A percentile compares a stretch with the other conserved stretches of the same genome.
phyloP scores from a whole-genome alignment of 169 alveolate genomes.

The Ichthyophthirius multifiliis region DNA sequence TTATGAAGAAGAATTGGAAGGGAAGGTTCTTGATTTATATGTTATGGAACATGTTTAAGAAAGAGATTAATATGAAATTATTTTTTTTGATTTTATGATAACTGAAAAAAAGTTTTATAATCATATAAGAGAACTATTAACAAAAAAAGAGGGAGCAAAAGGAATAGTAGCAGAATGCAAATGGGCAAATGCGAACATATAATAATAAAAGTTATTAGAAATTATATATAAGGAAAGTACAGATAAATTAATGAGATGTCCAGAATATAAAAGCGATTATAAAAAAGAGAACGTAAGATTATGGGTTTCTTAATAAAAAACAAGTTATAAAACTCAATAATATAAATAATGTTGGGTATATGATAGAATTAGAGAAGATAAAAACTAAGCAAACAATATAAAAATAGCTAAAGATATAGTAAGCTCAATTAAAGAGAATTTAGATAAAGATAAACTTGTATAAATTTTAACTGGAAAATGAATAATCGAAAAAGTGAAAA shows the following conservation, averaged over 20 bases:
- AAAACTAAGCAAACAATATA: background rate
- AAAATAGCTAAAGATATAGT: background rate
- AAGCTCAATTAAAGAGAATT: slow-evolving; percentile 30
- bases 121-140: background rate
- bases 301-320: background rate
- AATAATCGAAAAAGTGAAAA: too few species aligned
- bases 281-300: background rate
- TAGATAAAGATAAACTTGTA: too few species aligned
- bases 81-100: background rate
- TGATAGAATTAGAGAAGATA: slow-evolving; percentile 9
- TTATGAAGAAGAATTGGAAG: background rate
- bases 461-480: too few species aligned
- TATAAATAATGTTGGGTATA: background rate
- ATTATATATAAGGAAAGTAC: background rate
- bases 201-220: background rate
- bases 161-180: slow-evolving; percentile 1
- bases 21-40: background rate
- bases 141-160: background rate
- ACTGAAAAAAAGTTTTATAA: background rate
- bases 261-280: background rate
- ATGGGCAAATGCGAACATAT: background rate
- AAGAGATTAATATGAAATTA: background rate
- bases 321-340: background rate
- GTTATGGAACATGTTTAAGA: background rate
- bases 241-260: background rate